Percentiles rank a stretch among this genome's conserved stretches.
Evolutionary conservation across 345 rosid genomes (phyloP).

Genomic region (Citrus cavaleriei): DNA sequence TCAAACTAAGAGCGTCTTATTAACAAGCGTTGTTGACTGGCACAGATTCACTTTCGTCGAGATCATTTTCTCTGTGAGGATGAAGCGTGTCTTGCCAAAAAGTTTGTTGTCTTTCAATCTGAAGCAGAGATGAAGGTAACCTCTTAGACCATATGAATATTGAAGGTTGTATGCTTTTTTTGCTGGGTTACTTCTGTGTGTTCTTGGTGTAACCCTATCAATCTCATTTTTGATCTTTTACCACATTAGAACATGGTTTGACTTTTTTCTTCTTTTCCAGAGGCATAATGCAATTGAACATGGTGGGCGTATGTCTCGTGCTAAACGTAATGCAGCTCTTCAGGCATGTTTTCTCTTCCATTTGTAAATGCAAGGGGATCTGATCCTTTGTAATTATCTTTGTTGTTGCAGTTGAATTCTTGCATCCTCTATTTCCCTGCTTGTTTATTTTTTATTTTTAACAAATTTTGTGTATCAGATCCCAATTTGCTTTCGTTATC

Average conservation of each 20-base stretch:
- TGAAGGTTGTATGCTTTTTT: not conserved
- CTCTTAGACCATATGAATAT: constrained; percentile 3
- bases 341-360: constrained; percentile 45
- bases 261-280: constrained; percentile 37
- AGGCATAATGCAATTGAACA: constrained; percentile 91
- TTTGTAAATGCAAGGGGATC: not conserved
- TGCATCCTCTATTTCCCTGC: not conserved
- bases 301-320: constrained; percentile 93
- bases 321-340: constrained; percentile 91
- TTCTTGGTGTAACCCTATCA: not conserved
- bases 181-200: not conserved
- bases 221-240: not conserved
- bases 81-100: constrained; percentile 86
- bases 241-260: not conserved
- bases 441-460: not conserved
- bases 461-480: constrained; percentile 37
- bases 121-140: constrained; percentile 92
- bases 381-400: not conserved
- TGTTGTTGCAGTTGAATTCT: not conserved
- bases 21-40: constrained; percentile 14
- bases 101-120: constrained; percentile 77
- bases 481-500: constrained; percentile 89
- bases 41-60: constrained; percentile 81
- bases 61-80: constrained; percentile 96
- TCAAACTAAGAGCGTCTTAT: not conserved